A percentile compares a stretch with the other conserved stretches of the same genome.
These are phyloP conservation scores for Monotropa hypopitys DNA, from an alignment of 179 eudicot genomes.

Conservation along the genomic window DNA sequence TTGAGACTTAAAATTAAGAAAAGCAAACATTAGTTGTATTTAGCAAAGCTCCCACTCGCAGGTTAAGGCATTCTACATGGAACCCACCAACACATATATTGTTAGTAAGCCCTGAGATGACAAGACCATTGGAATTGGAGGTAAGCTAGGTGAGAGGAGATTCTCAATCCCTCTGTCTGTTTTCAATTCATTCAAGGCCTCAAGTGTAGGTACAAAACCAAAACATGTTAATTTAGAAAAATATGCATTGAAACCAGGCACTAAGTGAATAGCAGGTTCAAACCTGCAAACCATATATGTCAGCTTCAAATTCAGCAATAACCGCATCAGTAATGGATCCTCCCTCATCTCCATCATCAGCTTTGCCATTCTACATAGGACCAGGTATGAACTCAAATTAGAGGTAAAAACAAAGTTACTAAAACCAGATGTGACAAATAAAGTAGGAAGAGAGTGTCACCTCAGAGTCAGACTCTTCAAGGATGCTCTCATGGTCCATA, in stretches of 20 bases:
- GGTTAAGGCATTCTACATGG: neutral
- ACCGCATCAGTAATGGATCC: constrained; percentile 53
- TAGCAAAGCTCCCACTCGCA: neutral
- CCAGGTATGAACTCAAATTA: constrained; percentile 14
- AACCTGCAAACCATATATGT: constrained; percentile 73
- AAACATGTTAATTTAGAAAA: neutral
- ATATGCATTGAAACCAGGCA: neutral
- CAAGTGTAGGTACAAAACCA: neutral
- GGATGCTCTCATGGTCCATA: constrained; percentile 24
- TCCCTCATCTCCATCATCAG: constrained; percentile 24
- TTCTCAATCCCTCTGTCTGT: neutral
- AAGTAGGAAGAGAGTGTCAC: constrained; percentile 19
- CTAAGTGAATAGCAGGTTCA: neutral
- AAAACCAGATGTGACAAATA: constrained; percentile 1
- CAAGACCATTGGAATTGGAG: neutral
- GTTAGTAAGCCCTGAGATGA: neutral
- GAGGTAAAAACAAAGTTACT: neutral
- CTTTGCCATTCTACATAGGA: constrained; percentile 33
- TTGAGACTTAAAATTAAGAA: neutral
- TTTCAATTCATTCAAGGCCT: neutral
- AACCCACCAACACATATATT: neutral
- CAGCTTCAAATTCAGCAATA: constrained; percentile 88
- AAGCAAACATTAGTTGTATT: neutral
- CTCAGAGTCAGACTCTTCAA: constrained; percentile 35
- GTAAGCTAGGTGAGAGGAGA: neutral